Base-by-base conservation (phyloP, 1,139 yeast genomes). In the Candida tropicalis region DNA sequence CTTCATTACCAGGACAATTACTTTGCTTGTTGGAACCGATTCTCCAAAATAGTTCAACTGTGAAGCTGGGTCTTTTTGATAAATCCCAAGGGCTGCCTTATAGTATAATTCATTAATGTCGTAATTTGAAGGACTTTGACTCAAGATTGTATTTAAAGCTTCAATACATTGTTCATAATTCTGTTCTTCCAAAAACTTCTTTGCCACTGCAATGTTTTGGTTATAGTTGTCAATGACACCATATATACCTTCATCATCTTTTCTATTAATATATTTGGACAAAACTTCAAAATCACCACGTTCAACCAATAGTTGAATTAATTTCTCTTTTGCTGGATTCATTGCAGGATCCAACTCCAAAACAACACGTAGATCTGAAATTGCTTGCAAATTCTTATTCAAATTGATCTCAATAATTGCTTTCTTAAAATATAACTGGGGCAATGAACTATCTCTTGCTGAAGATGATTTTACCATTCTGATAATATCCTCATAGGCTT, bases 351-450 rank as follows among this genome's bases (percentile, higher is more conserved):
- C 77, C 29, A 74, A 56, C 15, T 56, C 53, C 42, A 81, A 58
- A 22, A 81, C 75, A 27, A 51, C 53, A 40, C 66, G 62, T 45
- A 81, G 72, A 55, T 78, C 82, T 2, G 57, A 57, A 9, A 79
- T 65, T 0, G 86, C 83, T 27, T 63, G 62, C 5, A 55, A 46
- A 20, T 75, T 82, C 49, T 71, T 74, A 35, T 75, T 73, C 49
- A 81, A 55, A 28, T 75, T 68, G 46, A 77, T 61, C 45, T 79
- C 81, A 6, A 81, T 73, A 42, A 79, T 59, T 1, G 84, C 84
- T 50, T 75, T 76, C 54, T 77, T 79, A 55, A 72, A 77, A 52
- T 74, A 70, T 4, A 78, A 59, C 46, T 70, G 78, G 0, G 77
- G 60, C 34, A 63, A 47, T 18, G 20, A 6, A n/a, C 37, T 48